phyloP scores from a whole-genome alignment of 208 protist species.

The Leishmania aethiopica region DNA sequence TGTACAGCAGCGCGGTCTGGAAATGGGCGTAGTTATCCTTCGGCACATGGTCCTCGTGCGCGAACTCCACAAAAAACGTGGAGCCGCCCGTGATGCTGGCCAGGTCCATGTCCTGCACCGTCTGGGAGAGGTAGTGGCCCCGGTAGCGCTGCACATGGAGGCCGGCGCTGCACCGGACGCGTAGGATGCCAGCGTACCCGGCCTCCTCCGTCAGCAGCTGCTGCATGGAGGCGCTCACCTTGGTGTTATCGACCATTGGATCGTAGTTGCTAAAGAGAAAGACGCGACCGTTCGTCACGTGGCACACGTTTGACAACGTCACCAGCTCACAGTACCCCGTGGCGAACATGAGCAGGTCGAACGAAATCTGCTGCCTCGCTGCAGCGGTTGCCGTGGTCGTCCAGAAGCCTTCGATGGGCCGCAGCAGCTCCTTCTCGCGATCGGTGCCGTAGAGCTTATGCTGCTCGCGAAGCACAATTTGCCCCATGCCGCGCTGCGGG shows the following conservation, averaged over 20 bases:
- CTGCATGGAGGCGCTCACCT: slow-evolving; percentile 60
- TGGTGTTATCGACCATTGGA: slow-evolving; percentile 56
- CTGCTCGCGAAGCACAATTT: slow-evolving; percentile 77
- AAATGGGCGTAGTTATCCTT: slow-evolving; percentile 79
- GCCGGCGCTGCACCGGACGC: slow-evolving; percentile 88
- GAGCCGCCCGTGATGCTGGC: slow-evolving; percentile 69
- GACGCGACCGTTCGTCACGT: slow-evolving; percentile 78
- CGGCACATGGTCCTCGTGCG: slow-evolving; percentile 84
- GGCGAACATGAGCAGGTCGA: slow-evolving; percentile 91
- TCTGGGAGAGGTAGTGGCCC: slow-evolving; percentile 88
- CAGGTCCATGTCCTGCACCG: slow-evolving; percentile 91
- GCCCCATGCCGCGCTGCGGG: slow-evolving; percentile 71
- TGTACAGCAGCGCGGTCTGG: slow-evolving; percentile 94
- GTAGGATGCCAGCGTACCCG: slow-evolving; percentile 92
- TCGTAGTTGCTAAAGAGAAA: slow-evolving; percentile 86
- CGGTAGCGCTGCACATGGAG: slow-evolving; percentile 82
- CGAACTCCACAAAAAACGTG: slow-evolving; percentile 92
- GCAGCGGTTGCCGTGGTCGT: slow-evolving; percentile 63
- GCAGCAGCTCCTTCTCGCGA: slow-evolving; percentile 86
- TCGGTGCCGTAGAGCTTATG: slow-evolving; percentile 85
- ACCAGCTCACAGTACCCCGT: slow-evolving; percentile 84
- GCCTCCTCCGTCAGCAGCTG: slow-evolving; percentile 73
- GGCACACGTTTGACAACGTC: slow-evolving; percentile 81
- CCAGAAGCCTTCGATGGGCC: slow-evolving; percentile 85
- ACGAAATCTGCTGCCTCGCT: slow-evolving; percentile 84